Percentiles rank a stretch among this genome's conserved stretches.
Conservation (phyloP, 2,329 filamentous ascomycete genomes). For the Cladosporium austrohemisphaericum region DNA sequence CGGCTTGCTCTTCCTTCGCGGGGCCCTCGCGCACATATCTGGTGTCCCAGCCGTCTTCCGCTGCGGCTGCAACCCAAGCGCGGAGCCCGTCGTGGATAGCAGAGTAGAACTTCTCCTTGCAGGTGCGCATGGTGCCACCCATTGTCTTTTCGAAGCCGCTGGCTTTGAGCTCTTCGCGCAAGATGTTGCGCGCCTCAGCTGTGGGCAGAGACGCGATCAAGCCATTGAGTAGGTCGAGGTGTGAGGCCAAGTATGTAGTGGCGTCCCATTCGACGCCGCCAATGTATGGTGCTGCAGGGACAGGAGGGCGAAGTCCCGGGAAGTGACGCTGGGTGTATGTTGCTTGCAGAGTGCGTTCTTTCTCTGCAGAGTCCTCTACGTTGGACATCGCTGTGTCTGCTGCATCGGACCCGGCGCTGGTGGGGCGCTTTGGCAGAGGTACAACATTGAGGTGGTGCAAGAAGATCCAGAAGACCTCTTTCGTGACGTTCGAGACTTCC, state of each 20-base stretch:
- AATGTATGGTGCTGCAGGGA: constrained; percentile 91
- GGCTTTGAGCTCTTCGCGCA: constrained; percentile 73
- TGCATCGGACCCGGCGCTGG: constrained; percentile 13
- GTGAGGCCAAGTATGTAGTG: constrained; percentile 89
- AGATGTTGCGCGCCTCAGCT: constrained; percentile 64
- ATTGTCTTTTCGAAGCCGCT: constrained; percentile 91
- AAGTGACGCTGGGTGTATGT: constrained; percentile 66
- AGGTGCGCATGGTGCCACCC: constrained; percentile 77
- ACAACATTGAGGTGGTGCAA: constrained; percentile 90
- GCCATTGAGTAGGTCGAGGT: constrained; percentile 89
- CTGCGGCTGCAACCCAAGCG: constrained; percentile 84
- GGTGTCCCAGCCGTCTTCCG: constrained; percentile 84
- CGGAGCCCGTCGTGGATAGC: constrained; percentile 83
- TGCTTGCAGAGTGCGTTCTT: constrained; percentile 24
- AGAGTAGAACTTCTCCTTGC: constrained; percentile 97
- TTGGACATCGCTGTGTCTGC: constrained; percentile 21
- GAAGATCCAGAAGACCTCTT: constrained; percentile 99
- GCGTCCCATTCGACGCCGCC: constrained; percentile 98
- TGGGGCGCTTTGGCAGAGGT: constrained; percentile 50
- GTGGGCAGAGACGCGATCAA: constrained; percentile 78
- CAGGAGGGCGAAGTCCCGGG: constrained; percentile 79
- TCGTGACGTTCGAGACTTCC: constrained; percentile 87
- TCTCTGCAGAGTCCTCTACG: constrained; percentile 16
- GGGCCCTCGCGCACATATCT: constrained; percentile 74
- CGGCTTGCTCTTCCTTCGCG: constrained; percentile 39